Percentiles rank a stretch among this genome's conserved stretches.
Evolutionary conservation across 257 asterid genomes (phyloP).

Genomic region (Leonotis leonurus): DNA sequence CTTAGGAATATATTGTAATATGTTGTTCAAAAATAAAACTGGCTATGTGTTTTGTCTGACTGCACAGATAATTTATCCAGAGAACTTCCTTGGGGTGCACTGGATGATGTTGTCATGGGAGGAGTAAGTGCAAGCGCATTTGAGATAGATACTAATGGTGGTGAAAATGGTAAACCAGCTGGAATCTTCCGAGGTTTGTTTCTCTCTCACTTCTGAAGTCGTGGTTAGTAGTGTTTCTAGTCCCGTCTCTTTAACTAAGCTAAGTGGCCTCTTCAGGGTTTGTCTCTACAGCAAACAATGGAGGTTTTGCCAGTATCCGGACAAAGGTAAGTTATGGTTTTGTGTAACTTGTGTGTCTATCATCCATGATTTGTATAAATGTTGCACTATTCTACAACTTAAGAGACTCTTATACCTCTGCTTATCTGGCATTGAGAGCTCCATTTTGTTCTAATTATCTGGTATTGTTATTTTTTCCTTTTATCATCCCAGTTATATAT

Average conservation of each 20-base stretch:
- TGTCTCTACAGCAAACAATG: slow-evolving; percentile 90
- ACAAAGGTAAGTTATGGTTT: slow-evolving; percentile 50
- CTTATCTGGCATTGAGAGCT: too few species aligned
- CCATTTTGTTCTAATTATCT: too few species aligned
- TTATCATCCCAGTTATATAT: not conserved
- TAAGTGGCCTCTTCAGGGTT: slow-evolving; percentile 40
- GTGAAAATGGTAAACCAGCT: slow-evolving; percentile 78
- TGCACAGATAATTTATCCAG: slow-evolving; percentile 48
- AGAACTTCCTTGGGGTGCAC: slow-evolving; percentile 89
- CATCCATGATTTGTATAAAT: not conserved
- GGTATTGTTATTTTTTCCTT: not conserved
- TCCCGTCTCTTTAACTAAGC: not conserved
- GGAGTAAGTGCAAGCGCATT: slow-evolving; percentile 94
- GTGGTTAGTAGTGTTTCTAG: not conserved
- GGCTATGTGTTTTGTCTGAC: not conserved
- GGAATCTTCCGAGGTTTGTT: slow-evolving; percentile 79
- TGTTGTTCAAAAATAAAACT: not conserved
- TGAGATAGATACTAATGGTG: slow-evolving; percentile 58
- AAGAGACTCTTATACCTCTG: not conserved
- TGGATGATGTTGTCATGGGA: slow-evolving; percentile 99
- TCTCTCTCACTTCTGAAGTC: not conserved
- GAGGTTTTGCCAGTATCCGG: slow-evolving; percentile 88
- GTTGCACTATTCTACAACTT: too few species aligned
- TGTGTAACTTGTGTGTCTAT: not conserved
- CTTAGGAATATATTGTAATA: not conserved